Percentiles rank a stretch among this genome's conserved stretches.
phyloP scores from a whole-genome alignment of 169 alveolate genomes.

The Cryptosporidium andersoni region DNA sequence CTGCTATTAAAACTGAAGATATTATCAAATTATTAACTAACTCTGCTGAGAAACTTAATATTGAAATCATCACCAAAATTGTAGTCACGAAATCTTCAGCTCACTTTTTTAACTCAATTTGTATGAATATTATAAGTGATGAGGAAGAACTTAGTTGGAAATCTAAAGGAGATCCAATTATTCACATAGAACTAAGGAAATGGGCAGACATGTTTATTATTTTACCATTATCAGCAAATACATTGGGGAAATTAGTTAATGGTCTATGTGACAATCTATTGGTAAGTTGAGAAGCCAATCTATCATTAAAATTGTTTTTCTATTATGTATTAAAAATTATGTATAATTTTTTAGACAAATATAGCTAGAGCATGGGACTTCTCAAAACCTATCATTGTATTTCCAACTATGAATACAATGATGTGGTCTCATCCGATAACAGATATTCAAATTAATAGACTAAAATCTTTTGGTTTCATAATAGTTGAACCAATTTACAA shows the following conservation, averaged over 20 bases:
- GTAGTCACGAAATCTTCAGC: conserved; percentile 76
- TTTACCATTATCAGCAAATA: conserved; percentile 93
- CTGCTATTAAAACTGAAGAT: conserved; percentile 84
- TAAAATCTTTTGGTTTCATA: conserved; percentile 78
- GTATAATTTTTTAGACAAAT: conserved; percentile 79
- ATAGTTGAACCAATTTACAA: conserved; percentile 79
- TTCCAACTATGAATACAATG: conserved; percentile 94
- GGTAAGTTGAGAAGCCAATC: conserved; percentile 70
- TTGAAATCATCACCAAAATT: conserved; percentile 73
- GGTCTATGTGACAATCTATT: conserved; percentile 92
- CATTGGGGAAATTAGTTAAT: conserved; percentile 88
- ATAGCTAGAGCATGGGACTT: conserved; percentile 92
- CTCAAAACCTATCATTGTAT: conserved; percentile 84
- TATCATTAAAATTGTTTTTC: too few species aligned
- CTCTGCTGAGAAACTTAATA: conserved; percentile 28
- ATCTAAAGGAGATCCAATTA: conserved; percentile 78
- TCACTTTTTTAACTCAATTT: conserved; percentile 71
- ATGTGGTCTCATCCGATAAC: conserved; percentile 93
- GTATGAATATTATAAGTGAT: conserved; percentile 29
- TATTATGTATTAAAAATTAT: background rate
- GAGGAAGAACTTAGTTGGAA: conserved; percentile 85
- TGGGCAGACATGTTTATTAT: conserved; percentile 90
- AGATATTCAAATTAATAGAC: conserved; percentile 75
- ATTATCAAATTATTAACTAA: conserved; percentile 73
- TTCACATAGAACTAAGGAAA: conserved; percentile 84